Conservation (phyloP, 116 monocot species). For the Trichopus zeylanicus region DNA sequence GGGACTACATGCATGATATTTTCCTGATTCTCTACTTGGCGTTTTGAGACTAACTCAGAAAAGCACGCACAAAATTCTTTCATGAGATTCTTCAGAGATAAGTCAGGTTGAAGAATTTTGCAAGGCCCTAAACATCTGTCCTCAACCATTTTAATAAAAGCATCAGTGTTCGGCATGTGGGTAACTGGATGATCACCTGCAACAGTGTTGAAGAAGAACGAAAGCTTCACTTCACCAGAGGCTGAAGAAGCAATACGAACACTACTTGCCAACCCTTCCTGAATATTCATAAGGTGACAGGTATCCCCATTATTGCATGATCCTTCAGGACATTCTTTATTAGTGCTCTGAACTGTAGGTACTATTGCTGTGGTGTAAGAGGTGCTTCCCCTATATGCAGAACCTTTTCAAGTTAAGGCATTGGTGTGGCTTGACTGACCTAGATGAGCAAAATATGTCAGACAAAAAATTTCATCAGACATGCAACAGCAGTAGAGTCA, state of each 20-base stretch:
- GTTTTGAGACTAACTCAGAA: slow-evolving; percentile 30
- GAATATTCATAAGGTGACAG: neutral
- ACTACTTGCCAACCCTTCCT: slow-evolving; percentile 9
- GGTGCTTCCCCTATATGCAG: too few species aligned
- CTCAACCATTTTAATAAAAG: slow-evolving; percentile 45
- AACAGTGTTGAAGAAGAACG: slow-evolving; percentile 17
- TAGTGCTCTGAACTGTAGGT: neutral
- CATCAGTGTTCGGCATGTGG: slow-evolving; percentile 30
- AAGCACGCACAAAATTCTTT: slow-evolving; percentile 52
- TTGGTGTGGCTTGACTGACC: too few species aligned
- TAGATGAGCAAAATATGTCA: too few species aligned
- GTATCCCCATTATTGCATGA: neutral
- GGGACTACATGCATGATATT: slow-evolving; percentile 4
- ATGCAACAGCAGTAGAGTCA: too few species aligned
- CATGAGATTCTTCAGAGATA: slow-evolving; percentile 53
- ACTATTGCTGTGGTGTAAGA: too few species aligned
- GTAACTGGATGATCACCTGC: slow-evolving; percentile 11
- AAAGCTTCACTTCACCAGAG: slow-evolving; percentile 52
- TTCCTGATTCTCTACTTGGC: slow-evolving; percentile 8
- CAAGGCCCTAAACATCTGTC: slow-evolving; percentile 55
- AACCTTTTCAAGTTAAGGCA: too few species aligned
- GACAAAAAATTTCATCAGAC: too few species aligned
- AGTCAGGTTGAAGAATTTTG: slow-evolving; percentile 42
- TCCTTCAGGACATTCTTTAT: neutral
- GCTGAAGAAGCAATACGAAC: slow-evolving; percentile 56